Conservation (phyloP, 2,329 filamentous ascomycete genomes). For the Pestalotiopsis fici region DNA sequence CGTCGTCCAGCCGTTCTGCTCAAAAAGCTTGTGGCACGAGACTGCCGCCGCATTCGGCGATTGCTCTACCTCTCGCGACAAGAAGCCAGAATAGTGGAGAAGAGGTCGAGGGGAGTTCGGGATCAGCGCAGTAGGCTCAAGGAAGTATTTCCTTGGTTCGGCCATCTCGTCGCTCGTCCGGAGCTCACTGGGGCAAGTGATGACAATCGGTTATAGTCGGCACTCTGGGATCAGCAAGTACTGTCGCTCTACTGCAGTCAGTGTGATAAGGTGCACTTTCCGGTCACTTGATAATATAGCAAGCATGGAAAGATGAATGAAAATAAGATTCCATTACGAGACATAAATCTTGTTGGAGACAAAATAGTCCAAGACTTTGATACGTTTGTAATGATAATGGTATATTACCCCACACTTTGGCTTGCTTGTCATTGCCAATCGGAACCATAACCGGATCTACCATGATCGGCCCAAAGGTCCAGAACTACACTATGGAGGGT, state of each 20-base stretch:
- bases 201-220: neutral
- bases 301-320: neutral
- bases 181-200: neutral
- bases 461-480: neutral
- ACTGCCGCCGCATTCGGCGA: neutral
- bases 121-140: conserved; percentile 1
- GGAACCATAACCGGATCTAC: neutral
- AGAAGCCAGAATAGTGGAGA: conserved; percentile 1
- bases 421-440: neutral
- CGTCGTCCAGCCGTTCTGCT: conserved; percentile 20
- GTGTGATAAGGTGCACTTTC: neutral
- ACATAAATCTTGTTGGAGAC: neutral
- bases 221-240: neutral
- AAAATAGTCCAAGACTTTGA: neutral
- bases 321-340: neutral
- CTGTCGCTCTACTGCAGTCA: neutral
- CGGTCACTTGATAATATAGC: neutral
- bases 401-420: neutral
- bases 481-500: no score
- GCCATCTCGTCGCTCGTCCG: neutral
- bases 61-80: neutral
- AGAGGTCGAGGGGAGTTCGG: conserved; percentile 6
- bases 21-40: neutral
- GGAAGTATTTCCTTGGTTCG: neutral
- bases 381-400: neutral